Evolutionary conservation across 2,329 filamentous ascomycete genomes (phyloP), one percentile per base, ranked within the genome.

Genomic region (Capronia epimyces): DNA sequence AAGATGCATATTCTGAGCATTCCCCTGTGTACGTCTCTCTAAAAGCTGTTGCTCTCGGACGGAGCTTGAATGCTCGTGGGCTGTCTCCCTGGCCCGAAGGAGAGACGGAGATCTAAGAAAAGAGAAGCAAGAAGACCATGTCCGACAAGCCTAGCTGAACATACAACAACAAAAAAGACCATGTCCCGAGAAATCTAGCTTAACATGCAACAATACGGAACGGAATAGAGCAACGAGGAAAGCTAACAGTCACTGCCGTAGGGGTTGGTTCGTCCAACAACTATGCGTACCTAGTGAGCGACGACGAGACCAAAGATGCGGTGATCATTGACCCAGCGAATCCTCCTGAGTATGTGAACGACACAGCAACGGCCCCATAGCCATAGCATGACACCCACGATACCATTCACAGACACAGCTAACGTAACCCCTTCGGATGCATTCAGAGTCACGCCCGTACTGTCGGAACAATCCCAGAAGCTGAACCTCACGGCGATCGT

Each of bases 401-500:
- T n/a, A n/a, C n/a, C n/a, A n/a, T n/a, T n/a, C n/a, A n/a, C n/a
- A n/a, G n/a, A n/a, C n/a, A n/a, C n/a, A n/a, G n/a, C n/a, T n/a
- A n/a, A n/a, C n/a, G n/a, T 27, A 27, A 29, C 41, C 15, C 34
- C 39, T 24, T 41, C n/a, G 10, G 3, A 8, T 32, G 29, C 7
- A 32, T 32, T 16, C 36, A 52, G 53, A 60, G 56, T 57, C n/a
- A 48, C 46, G 12, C 48, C 56, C 21, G 44, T 55, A 12, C 71
- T 98, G 46, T 9, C 32, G 3, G 84, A 91, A 66, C 78, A 89
- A 58, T 83, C 87, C 4, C 71, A 82, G 34, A 72, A 75, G 18
- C 88, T 95, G 65, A 90, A 94, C 62, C 72, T 98, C 56, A 89
- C 79, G 20, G 87, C 84, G 43, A 95, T 98, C 65, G 83, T 97